phyloP scores from a whole-genome alignment of 306 rosid genomes.

The Luffa acutangula region DNA sequence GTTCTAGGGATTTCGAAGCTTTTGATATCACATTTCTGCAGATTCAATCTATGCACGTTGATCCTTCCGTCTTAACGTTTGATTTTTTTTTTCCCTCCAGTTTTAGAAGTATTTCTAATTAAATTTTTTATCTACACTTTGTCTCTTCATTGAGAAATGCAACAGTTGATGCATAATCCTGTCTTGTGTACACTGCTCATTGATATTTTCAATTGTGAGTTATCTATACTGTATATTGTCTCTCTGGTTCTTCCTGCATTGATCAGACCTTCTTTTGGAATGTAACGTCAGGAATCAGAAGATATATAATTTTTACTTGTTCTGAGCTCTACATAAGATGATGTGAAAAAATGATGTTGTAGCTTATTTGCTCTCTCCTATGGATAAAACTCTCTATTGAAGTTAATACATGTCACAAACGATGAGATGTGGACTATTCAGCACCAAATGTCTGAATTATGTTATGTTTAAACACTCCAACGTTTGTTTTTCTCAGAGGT shows the following conservation, averaged over 20 bases:
- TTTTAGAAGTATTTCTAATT: neutral
- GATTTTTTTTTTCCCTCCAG: neutral
- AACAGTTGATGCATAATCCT: neutral
- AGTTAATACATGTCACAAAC: neutral
- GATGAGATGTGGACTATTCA: neutral
- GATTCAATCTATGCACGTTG: neutral
- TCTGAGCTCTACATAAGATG: neutral
- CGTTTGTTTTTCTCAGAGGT: neutral
- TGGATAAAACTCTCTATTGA: neutral
- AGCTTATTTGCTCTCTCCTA: neutral
- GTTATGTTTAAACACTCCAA: neutral
- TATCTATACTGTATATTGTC: neutral
- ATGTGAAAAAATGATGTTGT: neutral
- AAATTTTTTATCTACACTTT: neutral
- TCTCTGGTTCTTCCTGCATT: neutral
- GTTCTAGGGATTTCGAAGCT: neutral
- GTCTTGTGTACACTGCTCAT: neutral
- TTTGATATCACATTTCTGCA: neutral
- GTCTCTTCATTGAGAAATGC: neutral
- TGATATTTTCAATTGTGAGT: neutral
- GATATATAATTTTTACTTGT: neutral
- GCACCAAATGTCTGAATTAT: neutral
- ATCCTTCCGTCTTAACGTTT: neutral
- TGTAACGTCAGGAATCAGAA: neutral
- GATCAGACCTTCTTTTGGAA: neutral